Percentiles rank a stretch among this genome's conserved stretches.
Evolutionary conservation across 495 filamentous ascomycete species (phyloP).

Genomic region (Annulohypoxylon moriforme): DNA sequence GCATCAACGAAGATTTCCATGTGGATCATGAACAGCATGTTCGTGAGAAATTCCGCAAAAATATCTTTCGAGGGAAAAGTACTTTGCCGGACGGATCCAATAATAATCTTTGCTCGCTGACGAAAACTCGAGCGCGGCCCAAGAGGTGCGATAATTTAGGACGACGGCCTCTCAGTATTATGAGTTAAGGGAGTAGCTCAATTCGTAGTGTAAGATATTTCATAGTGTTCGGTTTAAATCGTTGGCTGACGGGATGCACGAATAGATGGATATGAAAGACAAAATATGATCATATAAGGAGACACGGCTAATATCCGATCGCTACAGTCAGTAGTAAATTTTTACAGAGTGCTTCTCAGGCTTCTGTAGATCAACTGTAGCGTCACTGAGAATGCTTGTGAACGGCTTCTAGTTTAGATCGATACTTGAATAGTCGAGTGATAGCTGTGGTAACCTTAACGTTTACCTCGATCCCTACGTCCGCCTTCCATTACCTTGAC

Average conservation of each 20-base stretch:
- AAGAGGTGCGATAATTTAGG: neutral
- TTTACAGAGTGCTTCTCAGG: neutral
- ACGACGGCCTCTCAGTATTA: neutral
- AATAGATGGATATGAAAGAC: neutral
- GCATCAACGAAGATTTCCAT: neutral
- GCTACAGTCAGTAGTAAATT: neutral
- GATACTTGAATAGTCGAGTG: no score
- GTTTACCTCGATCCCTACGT: conserved; percentile 65
- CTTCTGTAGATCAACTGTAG: neutral
- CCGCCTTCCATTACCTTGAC: conserved; percentile 72
- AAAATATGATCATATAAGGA: neutral
- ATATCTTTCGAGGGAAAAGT: neutral
- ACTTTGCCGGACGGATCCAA: neutral
- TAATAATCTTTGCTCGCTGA: neutral
- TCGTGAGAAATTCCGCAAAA: neutral
- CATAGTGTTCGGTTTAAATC: neutral
- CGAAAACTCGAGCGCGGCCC: neutral
- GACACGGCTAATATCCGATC: neutral
- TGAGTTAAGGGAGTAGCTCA: neutral
- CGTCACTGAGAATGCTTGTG: neutral
- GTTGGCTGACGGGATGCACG: neutral
- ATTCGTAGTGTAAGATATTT: neutral
- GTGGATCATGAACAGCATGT: neutral
- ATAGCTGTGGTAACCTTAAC: conserved; percentile 30
- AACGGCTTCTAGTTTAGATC: conserved; percentile 70